Conservation (phyloP, 2,329 filamentous ascomycete species). For the Chrysosporium keratinophilum region DNA sequence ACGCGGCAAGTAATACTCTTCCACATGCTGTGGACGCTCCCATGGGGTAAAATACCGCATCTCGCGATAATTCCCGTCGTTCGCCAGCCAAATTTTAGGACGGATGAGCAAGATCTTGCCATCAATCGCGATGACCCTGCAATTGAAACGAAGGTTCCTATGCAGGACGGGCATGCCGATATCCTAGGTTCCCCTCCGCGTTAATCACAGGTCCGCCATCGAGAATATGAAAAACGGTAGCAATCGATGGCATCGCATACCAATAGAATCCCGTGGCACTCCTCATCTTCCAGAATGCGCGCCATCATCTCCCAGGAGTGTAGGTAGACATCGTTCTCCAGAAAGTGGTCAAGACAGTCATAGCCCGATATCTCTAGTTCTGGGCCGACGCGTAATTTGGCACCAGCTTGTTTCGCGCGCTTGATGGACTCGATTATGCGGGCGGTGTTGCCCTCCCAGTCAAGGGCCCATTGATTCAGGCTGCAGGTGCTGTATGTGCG, state of each 20-base stretch:
- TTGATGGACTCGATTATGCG: conserved; percentile 55
- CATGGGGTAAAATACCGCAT: conserved; percentile 53
- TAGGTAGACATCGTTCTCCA: conserved; percentile 39
- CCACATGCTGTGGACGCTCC: conserved; percentile 41
- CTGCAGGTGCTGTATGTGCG: conserved; percentile 8
- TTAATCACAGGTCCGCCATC: neutral
- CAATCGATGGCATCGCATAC: neutral
- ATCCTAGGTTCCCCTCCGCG: neutral
- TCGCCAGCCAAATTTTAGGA: conserved; percentile 58
- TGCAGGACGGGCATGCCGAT: conserved; percentile 44
- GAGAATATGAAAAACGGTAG: no score
- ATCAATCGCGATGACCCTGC: conserved; percentile 52
- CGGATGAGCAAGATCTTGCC: conserved; percentile 56
- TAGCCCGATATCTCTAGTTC: conserved; percentile 25
- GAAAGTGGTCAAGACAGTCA: conserved; percentile 17
- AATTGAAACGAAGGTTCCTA: conserved; percentile 52
- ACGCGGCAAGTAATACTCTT: conserved; percentile 53
- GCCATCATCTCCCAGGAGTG: conserved; percentile 52
- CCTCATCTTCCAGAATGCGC: conserved; percentile 48
- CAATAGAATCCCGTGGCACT: conserved; percentile 50
- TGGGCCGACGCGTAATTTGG: conserved; percentile 48
- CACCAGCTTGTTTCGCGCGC: conserved; percentile 47
- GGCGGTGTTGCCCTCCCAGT: conserved; percentile 51
- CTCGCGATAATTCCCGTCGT: conserved; percentile 48
- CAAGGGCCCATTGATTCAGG: conserved; percentile 34